These are phyloP conservation scores for Boletus tomentosulus DNA, from an alignment of 768 basidiomycete genomes.

Conservation along the genomic window DNA sequence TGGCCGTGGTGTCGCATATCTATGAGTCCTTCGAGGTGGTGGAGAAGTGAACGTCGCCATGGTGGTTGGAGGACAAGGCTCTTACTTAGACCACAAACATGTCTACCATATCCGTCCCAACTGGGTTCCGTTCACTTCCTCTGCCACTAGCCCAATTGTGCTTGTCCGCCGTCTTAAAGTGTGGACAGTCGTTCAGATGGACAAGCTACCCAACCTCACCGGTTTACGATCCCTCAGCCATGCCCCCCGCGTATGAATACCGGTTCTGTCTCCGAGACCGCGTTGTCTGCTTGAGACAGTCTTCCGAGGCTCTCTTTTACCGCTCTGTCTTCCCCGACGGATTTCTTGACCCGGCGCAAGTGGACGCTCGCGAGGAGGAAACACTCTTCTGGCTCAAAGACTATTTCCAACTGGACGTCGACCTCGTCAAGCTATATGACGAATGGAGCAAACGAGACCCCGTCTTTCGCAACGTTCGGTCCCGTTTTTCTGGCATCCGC, in stretches of 20 bases:
- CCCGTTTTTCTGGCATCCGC: constrained; percentile 75
- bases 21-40: constrained; percentile 49
- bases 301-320: constrained; percentile 60
- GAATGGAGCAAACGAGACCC: constrained; percentile 73
- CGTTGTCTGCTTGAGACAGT: constrained; percentile 79
- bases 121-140: constrained; percentile 56
- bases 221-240: constrained; percentile 7
- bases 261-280: constrained; percentile 77
- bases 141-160: constrained; percentile 66
- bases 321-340: constrained; percentile 58
- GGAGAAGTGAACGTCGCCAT: constrained; percentile 58
- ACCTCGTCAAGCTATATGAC: constrained; percentile 65
- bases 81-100: constrained; percentile 6
- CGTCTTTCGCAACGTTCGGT: constrained; percentile 62
- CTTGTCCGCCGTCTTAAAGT: constrained; percentile 73
- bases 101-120: constrained; percentile 9
- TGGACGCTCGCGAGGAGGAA: constrained; percentile 48
- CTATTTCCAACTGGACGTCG: constrained; percentile 86
- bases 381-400: constrained; percentile 73
- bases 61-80: not conserved
- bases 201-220: constrained; percentile 38
- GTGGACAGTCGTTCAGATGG: constrained; percentile 89
- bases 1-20: constrained; percentile 27
- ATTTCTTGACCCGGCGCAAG: constrained; percentile 30
- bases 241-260: constrained; percentile 55